A percentile compares a stretch with the other conserved stretches of the same genome.
Evolutionary conservation across 2,329 filamentous ascomycete species (phyloP).

Genomic region (Alternaria atra): DNA sequence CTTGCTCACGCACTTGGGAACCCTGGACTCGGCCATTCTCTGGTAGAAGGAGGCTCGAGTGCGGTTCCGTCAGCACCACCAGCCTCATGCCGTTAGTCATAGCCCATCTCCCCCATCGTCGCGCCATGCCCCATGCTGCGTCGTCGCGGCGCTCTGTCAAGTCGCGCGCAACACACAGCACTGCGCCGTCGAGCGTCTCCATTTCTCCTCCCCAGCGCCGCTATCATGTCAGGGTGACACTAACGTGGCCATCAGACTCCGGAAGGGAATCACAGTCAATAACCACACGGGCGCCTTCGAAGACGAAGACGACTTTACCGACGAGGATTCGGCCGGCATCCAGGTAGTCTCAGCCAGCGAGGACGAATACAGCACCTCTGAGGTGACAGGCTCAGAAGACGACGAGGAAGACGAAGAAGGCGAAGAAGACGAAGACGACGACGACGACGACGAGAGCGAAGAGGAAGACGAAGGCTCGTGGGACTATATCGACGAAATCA

Average conservation of each 20-base stretch:
- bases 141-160: constrained; percentile 36
- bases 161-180: constrained; percentile 33
- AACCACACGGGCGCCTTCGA: constrained; percentile 45
- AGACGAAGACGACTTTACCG: constrained; percentile 42
- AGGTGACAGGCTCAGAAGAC: constrained; percentile 39
- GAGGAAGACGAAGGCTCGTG: constrained; percentile 37
- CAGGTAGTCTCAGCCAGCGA: constrained; percentile 45
- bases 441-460: constrained; percentile 40
- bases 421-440: constrained; percentile 35
- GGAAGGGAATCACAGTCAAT: constrained; percentile 52
- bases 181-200: constrained; percentile 42
- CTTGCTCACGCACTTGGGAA: constrained; percentile 29
- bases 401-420: constrained; percentile 35
- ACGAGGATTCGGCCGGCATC: constrained; percentile 47
- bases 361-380: constrained; percentile 38
- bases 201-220: constrained; percentile 35
- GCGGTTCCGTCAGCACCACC: constrained; percentile 41
- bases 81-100: constrained; percentile 56
- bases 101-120: constrained; percentile 48
- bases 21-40: constrained; percentile 51
- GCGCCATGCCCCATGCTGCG: constrained; percentile 30
- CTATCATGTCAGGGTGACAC: constrained; percentile 42
- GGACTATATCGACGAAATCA: constrained; percentile 54
- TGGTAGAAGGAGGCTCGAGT: constrained; percentile 51
- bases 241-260: constrained; percentile 50